These are phyloP conservation scores for Yamadazyma taylorii DNA, from an alignment of 1,139 yeast species.

Conservation along the genomic window DNA sequence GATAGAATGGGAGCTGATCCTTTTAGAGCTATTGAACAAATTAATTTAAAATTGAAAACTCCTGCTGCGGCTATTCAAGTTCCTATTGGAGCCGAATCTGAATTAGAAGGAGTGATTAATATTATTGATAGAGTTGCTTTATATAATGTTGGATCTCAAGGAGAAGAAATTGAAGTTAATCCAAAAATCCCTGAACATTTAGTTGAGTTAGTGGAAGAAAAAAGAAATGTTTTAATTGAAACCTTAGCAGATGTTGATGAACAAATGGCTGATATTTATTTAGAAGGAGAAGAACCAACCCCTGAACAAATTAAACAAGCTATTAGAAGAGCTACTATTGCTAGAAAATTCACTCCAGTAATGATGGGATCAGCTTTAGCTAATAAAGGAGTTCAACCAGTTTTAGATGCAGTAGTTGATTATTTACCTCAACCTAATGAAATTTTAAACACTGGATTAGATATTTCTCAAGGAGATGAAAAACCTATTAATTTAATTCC, in stretches of 20 bases:
- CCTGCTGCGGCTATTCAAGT: slow-evolving; percentile 98
- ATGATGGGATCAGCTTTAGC: slow-evolving; percentile 98
- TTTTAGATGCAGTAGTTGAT: slow-evolving; percentile 93
- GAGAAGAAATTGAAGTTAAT: slow-evolving; percentile 64
- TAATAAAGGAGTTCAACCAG: slow-evolving; percentile 92
- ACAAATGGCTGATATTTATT: slow-evolving; percentile 87
- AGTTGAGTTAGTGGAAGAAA: slow-evolving; percentile 75
- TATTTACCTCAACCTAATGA: slow-evolving; percentile 95
- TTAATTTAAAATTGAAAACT: slow-evolving; percentile 79
- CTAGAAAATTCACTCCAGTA: slow-evolving; percentile 95
- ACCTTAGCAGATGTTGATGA: slow-evolving; percentile 97
- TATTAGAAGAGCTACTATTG: slow-evolving; percentile 94
- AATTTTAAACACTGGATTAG: slow-evolving; percentile 86
- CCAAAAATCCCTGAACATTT: slow-evolving; percentile 74
- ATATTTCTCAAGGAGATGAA: slow-evolving; percentile 52
- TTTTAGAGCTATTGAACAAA: slow-evolving; percentile 89
- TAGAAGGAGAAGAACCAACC: slow-evolving; percentile 88
- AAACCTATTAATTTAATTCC: slow-evolving; percentile 75
- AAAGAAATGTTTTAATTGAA: slow-evolving; percentile 81
- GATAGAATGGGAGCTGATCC: slow-evolving; percentile 98
- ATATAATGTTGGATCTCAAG: slow-evolving; percentile 90
- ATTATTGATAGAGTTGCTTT: slow-evolving; percentile 83
- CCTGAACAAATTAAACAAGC: slow-evolving; percentile 81
- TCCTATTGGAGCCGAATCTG: slow-evolving; percentile 91
- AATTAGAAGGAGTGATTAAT: slow-evolving; percentile 85